Base-by-base conservation (phyloP, 106 monocot genomes). In the Narthecium ossifragum region DNA sequence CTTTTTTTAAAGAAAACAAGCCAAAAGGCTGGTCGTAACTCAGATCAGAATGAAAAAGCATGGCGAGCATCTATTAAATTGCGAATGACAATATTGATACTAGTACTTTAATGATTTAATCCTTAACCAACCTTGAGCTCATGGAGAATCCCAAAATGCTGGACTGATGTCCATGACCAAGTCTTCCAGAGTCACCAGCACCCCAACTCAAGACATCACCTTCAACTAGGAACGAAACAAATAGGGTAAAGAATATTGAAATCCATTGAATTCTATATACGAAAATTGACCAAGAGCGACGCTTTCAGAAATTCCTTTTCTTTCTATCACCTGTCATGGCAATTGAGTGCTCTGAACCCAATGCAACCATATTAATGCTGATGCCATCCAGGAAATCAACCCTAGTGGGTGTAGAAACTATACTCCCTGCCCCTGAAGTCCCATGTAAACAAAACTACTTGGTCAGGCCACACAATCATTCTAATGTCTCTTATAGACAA, bases 261-360 rank as follows among this genome's bases (percentile, higher is more conserved):
- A n/a, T n/a, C n/a, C n/a, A n/a, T n/a, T n/a, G n/a, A n/a, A n/a
- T n/a, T n/a, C n/a, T n/a, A n/a, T n/a, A n/a, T n/a, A n/a, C n/a
- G n/a, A n/a, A n/a, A n/a, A n/a, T n/a, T n/a, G n/a, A n/a, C n/a
- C n/a, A n/a, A n/a, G n/a, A n/a, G n/a, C n/a, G n/a, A n/a, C n/a
- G n/a, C n/a, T n/a, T n/a, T n/a, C n/a, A n/a, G n/a, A n/a, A n/a
- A n/a, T n/a, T n/a, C n/a, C n/a, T 53, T 38, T 36, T 1, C 30
- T 39, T 70, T 37, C 34, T 12, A 61, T 72, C 36, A 90, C 94
- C 90, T 86, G 90, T 90, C 18, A 90, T 7, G 36, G 90, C 90
- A 76, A 96, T 70, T 55, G 94, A 90, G 65, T 96, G 94, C 70
- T 96, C 86, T 65, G 90, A 80, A 51, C 94, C 94, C 40, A 96